Conservation (phyloP, 1,284 basidiomycete genomes). For the Laetiporus sulphureus region DNA sequence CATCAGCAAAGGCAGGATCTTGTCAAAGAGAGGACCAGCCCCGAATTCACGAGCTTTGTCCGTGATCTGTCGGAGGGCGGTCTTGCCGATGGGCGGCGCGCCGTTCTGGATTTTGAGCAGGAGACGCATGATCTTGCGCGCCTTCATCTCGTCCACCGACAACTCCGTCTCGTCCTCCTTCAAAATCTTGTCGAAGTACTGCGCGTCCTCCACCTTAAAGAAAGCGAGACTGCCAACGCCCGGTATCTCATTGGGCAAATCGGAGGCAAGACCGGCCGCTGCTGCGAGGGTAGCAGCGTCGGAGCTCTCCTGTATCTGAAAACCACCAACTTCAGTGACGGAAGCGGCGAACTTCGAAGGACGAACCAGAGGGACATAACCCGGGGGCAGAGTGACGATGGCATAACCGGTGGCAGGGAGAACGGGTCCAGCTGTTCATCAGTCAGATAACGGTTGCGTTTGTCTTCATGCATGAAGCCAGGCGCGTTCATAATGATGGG, state of each 20-base stretch:
- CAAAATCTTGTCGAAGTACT: constrained; percentile 96
- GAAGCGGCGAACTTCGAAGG: constrained; percentile 77
- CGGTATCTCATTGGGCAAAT: constrained; percentile 97
- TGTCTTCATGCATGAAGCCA: constrained; percentile 81
- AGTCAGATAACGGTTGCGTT: constrained; percentile 89
- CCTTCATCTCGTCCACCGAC: constrained; percentile 97
- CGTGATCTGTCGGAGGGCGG: constrained; percentile 95
- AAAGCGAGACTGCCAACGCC: constrained; percentile 96
- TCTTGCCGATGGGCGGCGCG: constrained; percentile 96
- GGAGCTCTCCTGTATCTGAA: constrained; percentile 94
- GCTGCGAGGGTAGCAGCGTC: constrained; percentile 82
- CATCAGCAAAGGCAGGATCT: constrained; percentile 98
- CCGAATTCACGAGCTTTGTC: constrained; percentile 99
- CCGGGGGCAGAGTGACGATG: constrained; percentile 90
- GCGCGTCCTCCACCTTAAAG: constrained; percentile 97
- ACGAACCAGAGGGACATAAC: constrained; percentile 81
- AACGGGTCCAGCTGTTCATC: constrained; percentile 93
- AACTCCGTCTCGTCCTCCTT: constrained; percentile 95
- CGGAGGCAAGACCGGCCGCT: constrained; percentile 88
- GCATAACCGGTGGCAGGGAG: constrained; percentile 88
- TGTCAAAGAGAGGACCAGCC: constrained; percentile 98
- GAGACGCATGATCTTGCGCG: constrained; percentile 99
- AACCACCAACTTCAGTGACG: constrained; percentile 73
- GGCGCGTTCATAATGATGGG: constrained; percentile 84
- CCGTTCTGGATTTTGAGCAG: constrained; percentile 99